Conservation (phyloP, 1,139 yeast genomes). For the Zygosaccharomyces sapae region DNA sequence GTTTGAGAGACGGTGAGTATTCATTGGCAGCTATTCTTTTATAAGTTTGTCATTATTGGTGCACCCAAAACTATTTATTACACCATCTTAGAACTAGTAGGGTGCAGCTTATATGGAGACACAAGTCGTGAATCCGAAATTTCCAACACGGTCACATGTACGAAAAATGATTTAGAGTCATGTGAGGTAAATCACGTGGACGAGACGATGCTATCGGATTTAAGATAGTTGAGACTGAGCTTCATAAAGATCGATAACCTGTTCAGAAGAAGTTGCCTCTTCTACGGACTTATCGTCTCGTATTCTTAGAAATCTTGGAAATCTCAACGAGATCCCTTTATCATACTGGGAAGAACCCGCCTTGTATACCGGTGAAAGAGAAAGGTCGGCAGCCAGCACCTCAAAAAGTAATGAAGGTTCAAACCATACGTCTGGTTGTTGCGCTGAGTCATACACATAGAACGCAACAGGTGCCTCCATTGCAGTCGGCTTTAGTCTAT, state of each 20-base stretch:
- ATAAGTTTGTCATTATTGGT: background rate
- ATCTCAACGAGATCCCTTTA: conserved; percentile 84
- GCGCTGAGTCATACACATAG: conserved; percentile 64
- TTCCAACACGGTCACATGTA: conserved; percentile 12
- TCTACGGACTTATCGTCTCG: conserved; percentile 86
- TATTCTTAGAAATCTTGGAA: conserved; percentile 81
- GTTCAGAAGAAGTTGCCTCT: conserved; percentile 86
- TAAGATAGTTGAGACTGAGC: conserved; percentile 51
- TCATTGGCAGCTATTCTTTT: background rate
- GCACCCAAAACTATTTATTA: conserved; percentile 1
- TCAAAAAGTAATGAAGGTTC: conserved; percentile 87
- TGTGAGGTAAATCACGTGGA: conserved; percentile 1
- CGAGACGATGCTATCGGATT: background rate
- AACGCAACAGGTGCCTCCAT: conserved; percentile 64
- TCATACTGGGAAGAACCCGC: conserved; percentile 78
- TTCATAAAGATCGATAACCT: conserved; percentile 84
- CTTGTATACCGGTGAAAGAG: conserved; percentile 86
- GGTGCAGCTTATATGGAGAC: conserved; percentile 6
- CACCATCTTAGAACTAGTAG: background rate
- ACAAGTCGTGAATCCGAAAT: conserved; percentile 11
- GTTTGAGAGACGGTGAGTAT: too few relatives aligned
- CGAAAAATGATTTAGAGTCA: too few relatives aligned
- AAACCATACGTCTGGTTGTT: conserved; percentile 92
- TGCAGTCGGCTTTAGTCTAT: conserved; percentile 64
- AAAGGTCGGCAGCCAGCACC: conserved; percentile 89